Conservation (phyloP, 2,329 filamentous ascomycete species). For the Cladophialophora yegresii region DNA sequence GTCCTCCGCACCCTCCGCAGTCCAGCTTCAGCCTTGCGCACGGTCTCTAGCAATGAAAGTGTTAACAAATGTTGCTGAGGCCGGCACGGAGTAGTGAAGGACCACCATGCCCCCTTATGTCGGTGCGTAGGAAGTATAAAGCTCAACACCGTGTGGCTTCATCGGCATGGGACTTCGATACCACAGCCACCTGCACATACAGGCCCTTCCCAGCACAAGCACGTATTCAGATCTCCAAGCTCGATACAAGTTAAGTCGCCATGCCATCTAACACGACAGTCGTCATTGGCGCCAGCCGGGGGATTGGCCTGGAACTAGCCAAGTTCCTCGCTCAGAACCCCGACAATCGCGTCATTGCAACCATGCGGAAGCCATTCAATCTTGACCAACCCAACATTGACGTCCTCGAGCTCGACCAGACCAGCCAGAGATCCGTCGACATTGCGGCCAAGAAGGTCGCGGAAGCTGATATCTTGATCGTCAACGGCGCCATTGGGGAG, state of each 20-base stretch:
- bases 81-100: neutral
- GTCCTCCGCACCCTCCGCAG: neutral
- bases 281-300: conserved; percentile 19
- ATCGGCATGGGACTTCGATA: neutral
- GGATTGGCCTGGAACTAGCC: conserved; percentile 13
- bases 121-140: conserved; percentile 5
- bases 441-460: conserved; percentile 8
- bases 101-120: neutral
- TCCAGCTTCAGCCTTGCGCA: conserved; percentile 7
- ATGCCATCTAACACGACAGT: conserved; percentile 18
- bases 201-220: neutral
- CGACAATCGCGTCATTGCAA: conserved; percentile 16
- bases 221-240: neutral
- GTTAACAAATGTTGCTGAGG: neutral
- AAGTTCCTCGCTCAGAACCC: conserved; percentile 14
- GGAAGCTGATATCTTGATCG: conserved; percentile 20
- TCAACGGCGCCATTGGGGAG: conserved; percentile 21
- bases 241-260: neutral
- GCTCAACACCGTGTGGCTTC: neutral
- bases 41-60: neutral
- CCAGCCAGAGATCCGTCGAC: conserved; percentile 8
- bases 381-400: conserved; percentile 11
- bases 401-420: conserved; percentile 19
- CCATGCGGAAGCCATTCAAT: conserved; percentile 17
- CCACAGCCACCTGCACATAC: neutral